These are phyloP conservation scores for Jamesozyma rosinii DNA, from an alignment of 805 yeast species.

Conservation along the genomic window DNA sequence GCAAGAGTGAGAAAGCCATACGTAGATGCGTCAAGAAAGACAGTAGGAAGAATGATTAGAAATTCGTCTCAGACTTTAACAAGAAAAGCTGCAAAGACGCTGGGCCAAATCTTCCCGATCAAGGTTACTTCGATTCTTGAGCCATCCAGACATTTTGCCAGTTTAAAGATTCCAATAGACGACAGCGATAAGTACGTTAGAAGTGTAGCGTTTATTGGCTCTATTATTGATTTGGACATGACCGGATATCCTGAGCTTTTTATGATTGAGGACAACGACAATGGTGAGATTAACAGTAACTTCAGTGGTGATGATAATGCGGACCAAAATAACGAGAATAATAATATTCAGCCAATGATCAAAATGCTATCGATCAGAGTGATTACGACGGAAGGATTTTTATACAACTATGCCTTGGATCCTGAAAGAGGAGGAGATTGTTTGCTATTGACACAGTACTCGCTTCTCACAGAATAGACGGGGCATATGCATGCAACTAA, in stretches of 20 bases:
- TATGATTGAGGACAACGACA: conserved; percentile 6
- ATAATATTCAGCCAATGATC: background rate
- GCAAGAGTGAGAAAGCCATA: conserved; percentile 37
- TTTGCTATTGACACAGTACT: conserved; percentile 61
- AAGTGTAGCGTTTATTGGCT: conserved; percentile 28
- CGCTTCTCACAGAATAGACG: conserved; percentile 29
- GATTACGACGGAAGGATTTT: conserved; percentile 72
- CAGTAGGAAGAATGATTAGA: conserved; percentile 67
- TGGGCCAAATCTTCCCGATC: conserved; percentile 76
- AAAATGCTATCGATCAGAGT: conserved; percentile 45
- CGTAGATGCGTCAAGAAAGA: conserved; percentile 58
- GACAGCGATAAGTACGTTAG: conserved; percentile 10
- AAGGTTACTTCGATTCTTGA: conserved; percentile 76
- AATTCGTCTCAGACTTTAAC: conserved; percentile 72
- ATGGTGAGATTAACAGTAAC: background rate
- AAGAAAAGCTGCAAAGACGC: conserved; percentile 72
- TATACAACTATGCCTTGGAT: conserved; percentile 72
- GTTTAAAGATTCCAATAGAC: conserved; percentile 56
- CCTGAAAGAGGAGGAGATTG: conserved; percentile 93
- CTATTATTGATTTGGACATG: conserved; percentile 25
- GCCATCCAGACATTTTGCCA: conserved; percentile 88
- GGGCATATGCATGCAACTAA: background rate
- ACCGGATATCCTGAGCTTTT: conserved; percentile 27
- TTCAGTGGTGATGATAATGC: background rate
- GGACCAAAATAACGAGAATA: background rate